phyloP scores from a whole-genome alignment of 2,329 filamentous ascomycete genomes.

The Hymenoscyphus occultus region DNA sequence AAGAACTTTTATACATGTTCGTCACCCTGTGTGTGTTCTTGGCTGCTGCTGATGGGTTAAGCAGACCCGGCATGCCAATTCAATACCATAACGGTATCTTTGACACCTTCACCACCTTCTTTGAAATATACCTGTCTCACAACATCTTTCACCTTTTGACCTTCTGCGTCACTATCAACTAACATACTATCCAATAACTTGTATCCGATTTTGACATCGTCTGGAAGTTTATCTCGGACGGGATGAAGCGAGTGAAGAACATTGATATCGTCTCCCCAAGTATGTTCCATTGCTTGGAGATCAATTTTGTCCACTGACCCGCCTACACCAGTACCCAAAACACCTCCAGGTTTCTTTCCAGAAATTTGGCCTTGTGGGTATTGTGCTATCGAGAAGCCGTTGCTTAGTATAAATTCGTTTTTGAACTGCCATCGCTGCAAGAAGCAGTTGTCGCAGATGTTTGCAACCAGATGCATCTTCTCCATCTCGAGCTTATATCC shows the following conservation, averaged over 20 bases:
- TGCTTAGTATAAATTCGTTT: constrained; percentile 43
- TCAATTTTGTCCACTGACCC: constrained; percentile 25
- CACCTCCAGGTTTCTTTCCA: constrained; percentile 20
- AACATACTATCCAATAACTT: constrained; percentile 48
- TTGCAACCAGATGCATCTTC: constrained; percentile 34
- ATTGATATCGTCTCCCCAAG: constrained; percentile 44
- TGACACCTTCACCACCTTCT: constrained; percentile 22
- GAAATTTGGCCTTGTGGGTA: constrained; percentile 35
- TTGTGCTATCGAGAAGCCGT: constrained; percentile 45
- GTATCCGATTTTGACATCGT: constrained; percentile 55
- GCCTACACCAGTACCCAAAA: constrained; percentile 23
- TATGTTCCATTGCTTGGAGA: constrained; percentile 41
- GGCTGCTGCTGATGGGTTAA: not conserved
- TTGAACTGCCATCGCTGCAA: constrained; percentile 45
- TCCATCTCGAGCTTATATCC: constrained; percentile 34
- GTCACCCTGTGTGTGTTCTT: not conserved
- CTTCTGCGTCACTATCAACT: constrained; percentile 38
- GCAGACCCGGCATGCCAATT: constrained; percentile 25
- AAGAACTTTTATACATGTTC: not conserved
- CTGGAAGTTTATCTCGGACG: constrained; percentile 49
- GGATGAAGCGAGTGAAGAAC: constrained; percentile 49
- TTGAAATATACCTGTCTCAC: constrained; percentile 32
- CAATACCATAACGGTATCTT: constrained; percentile 30
- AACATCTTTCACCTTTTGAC: constrained; percentile 12
- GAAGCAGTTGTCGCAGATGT: constrained; percentile 41